Conservation (phyloP, 495 filamentous ascomycete genomes). For the Tricharina praecox region DNA sequence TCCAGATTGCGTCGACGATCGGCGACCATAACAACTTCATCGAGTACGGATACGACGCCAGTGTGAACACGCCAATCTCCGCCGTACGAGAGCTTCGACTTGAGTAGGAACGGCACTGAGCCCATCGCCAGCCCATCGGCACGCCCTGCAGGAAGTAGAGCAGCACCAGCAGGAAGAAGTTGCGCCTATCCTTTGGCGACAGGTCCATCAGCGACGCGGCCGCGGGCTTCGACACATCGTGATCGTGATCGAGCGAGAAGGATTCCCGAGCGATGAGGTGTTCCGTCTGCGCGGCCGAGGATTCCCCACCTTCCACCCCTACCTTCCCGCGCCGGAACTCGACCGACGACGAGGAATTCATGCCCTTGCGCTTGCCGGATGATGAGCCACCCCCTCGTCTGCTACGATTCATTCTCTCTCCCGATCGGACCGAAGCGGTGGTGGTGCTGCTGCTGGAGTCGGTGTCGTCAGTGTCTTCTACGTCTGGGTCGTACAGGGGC, state of each 20-base stretch:
- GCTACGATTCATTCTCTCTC: not conserved
- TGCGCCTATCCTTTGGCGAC: slow-evolving; percentile 59
- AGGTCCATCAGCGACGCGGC: slow-evolving; percentile 55
- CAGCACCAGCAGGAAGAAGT: slow-evolving; percentile 78
- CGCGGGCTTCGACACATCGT: slow-evolving; percentile 38
- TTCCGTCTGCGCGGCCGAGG: slow-evolving; percentile 40
- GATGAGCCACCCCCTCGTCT: not conserved
- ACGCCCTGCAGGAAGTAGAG: slow-evolving; percentile 94
- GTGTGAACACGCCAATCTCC: slow-evolving; percentile 88
- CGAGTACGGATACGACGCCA: slow-evolving; percentile 89
- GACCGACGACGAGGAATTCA: not conserved
- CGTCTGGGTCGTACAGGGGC: no score
- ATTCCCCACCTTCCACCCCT: slow-evolving; percentile 3
- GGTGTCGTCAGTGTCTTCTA: no score
- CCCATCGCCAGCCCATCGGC: slow-evolving; percentile 87
- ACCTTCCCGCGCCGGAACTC: not conserved
- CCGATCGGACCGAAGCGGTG: no score
- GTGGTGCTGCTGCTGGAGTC: no score
- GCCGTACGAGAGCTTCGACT: slow-evolving; percentile 73
- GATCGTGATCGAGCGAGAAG: slow-evolving; percentile 68
- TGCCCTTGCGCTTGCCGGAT: not conserved
- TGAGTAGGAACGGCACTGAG: slow-evolving; percentile 85
- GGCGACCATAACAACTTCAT: slow-evolving; percentile 93
- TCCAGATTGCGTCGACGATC: slow-evolving; percentile 93
- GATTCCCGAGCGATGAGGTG: slow-evolving; percentile 49